Base-by-base conservation (phyloP, 495 filamentous ascomycete species). In the Xylona heveae region DNA sequence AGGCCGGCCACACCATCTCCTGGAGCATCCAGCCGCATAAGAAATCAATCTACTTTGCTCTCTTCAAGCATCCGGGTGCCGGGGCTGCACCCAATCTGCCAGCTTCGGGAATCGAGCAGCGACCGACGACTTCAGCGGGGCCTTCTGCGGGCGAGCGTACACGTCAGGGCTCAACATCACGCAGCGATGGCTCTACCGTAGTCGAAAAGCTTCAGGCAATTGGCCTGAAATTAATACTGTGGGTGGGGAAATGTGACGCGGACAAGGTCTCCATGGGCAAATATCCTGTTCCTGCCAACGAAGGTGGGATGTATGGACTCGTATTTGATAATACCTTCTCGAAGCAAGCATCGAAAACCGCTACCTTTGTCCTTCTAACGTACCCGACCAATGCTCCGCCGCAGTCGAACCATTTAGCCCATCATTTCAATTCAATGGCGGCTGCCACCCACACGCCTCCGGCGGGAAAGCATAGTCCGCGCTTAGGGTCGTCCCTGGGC, bases 261-360 rank as follows among this genome's bases (percentile, higher is more conserved):
- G 85, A 95, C 55, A 85, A 80, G 56, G 82, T 91, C n/a, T 73
- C 80, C 7, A 76, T 82, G 48, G 88, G 88, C 0, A 88, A 75
- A 10, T 80, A 81, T 50, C 71, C 90, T 47, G 81, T 94, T 10
- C 51, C 57, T 3, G 43, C 51, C 24, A 65, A 62, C 9, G 69
- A 79, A 33, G 79, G 77, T 2, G 88, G 84, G 35, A 94, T 93
- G 70, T 97, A 90, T 51, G 88, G 81, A 19, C 61, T 97, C 34
- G 79, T 95, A 17, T 93, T 97, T 47, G 88, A 97, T 63, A 97
- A 97, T 47, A 97, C 90, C 20, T 95, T 95, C 50, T 90, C 84
- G 30, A 95, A 93, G 55, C 76, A 83, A 47, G 70, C 81, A 24
- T 81, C 83, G 31, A 97, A 97, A 54, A 91, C 77, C 24, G 79